Conservation (phyloP, 225 moss, liverwort and hornwort genomes). For the Polytrichum commune region DNA sequence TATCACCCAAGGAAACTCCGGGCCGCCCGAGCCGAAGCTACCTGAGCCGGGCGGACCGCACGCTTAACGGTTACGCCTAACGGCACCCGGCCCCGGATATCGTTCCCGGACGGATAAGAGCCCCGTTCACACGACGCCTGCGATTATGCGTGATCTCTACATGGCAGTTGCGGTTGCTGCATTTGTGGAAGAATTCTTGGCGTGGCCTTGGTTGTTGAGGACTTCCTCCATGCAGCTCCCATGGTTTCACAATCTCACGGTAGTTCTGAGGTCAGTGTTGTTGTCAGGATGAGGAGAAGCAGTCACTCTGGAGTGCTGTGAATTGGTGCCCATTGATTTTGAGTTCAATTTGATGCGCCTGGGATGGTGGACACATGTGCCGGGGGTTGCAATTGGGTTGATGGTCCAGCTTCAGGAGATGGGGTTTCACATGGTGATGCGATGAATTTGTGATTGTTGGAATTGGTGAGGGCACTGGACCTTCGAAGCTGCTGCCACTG, state of each 20-base stretch:
- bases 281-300: not conserved
- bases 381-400: conserved; percentile 1
- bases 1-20: not conserved
- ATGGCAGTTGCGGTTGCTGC: not conserved
- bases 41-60: not conserved
- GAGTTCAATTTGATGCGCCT: conserved; percentile 4
- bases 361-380: not conserved
- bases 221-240: not conserved
- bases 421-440: no score
- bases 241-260: not conserved
- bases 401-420: no score
- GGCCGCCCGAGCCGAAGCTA: not conserved
- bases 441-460: no score
- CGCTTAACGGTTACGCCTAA: conserved; percentile 20
- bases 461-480: no score
- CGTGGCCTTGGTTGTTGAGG: conserved; percentile 5
- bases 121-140: conserved; percentile 5
- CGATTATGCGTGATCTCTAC: not conserved
- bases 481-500: no score
- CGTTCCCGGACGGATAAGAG: conserved; percentile 14
- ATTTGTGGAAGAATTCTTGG: conserved; percentile 29
- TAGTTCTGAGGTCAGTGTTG: not conserved
- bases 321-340: not conserved
- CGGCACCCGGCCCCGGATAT: not conserved
- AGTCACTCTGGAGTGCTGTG: no score